These are phyloP conservation scores for Fistulina hepatica DNA, from an alignment of 1,284 basidiomycete species.

Conservation along the genomic window DNA sequence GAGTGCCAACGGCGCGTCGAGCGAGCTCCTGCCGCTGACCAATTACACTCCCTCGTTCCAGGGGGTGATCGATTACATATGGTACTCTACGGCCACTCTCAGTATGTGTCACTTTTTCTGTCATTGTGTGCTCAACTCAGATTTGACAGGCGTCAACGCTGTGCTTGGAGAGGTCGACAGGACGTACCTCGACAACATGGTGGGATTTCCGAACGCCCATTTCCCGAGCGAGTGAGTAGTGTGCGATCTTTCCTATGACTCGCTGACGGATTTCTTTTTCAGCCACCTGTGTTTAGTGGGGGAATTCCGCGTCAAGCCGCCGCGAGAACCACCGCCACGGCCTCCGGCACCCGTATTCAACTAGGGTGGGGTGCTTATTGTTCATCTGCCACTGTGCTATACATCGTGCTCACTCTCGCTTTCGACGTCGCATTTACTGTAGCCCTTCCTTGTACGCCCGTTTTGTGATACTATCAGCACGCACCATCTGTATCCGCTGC, in stretches of 20 bases:
- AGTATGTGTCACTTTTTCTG: no score
- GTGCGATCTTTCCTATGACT: slow-evolving; percentile 10
- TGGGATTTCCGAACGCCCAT: slow-evolving; percentile 95
- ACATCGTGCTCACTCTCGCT: no score
- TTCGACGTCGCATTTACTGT: no score
- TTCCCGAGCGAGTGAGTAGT: slow-evolving; percentile 86
- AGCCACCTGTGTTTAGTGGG: slow-evolving; percentile 59
- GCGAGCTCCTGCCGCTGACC: slow-evolving; percentile 54
- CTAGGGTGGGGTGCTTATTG: no score
- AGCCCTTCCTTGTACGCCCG: no score
- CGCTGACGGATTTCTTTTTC: slow-evolving; percentile 13
- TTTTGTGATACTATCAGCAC: no score
- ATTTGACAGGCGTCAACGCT: neutral
- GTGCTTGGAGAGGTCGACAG: slow-evolving; percentile 86
- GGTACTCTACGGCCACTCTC: slow-evolving; percentile 75
- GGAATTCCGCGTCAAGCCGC: slow-evolving; percentile 69
- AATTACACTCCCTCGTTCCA: slow-evolving; percentile 85
- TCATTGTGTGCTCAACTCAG: slow-evolving; percentile 77
- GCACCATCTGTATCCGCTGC: no score
- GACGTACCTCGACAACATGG: slow-evolving; percentile 79
- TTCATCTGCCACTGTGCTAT: no score
- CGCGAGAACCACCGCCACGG: slow-evolving; percentile 19
- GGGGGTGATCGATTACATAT: slow-evolving; percentile 89
- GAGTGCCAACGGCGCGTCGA: slow-evolving; percentile 14
- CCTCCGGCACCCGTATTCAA: slow-evolving; percentile 13